Evolutionary conservation across 805 yeast genomes (phyloP).

Genomic region (Clavispora asparagi): DNA sequence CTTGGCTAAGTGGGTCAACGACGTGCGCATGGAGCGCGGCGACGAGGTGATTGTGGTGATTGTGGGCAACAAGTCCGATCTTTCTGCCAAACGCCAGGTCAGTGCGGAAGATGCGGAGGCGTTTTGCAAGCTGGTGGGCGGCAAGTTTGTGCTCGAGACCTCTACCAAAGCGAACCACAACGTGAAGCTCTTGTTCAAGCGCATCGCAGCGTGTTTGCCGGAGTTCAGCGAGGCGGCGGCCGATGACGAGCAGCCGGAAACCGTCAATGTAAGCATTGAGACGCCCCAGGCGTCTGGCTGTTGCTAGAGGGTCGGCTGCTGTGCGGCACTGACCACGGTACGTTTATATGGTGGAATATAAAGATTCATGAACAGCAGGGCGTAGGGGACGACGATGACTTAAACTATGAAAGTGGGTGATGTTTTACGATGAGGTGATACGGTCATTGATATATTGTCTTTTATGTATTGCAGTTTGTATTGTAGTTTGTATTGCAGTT

Average conservation of each 20-base stretch:
- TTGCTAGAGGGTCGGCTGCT: conserved; percentile 5
- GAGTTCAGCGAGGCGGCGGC: conserved; percentile 44
- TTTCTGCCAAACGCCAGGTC: conserved; percentile 73
- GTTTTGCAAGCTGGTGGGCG: conserved; percentile 65
- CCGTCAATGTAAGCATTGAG: conserved; percentile 36
- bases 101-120: conserved; percentile 79
- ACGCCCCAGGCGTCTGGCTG: conserved; percentile 10
- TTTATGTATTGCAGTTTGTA: too few relatives aligned
- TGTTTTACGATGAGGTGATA: too few relatives aligned
- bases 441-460: too few relatives aligned
- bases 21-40: conserved; percentile 90
- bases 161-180: conserved; percentile 94
- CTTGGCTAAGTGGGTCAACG: conserved; percentile 89
- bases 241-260: conserved; percentile 24
- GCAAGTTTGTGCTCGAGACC: conserved; percentile 83
- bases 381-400: too few relatives aligned
- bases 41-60: conserved; percentile 81
- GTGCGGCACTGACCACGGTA: background rate
- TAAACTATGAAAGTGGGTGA: too few relatives aligned
- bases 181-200: conserved; percentile 83
- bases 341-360: background rate
- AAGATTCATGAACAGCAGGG: background rate
- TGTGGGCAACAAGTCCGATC: conserved; percentile 89
- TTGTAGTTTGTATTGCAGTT: too few relatives aligned
- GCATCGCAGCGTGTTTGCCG: conserved; percentile 86